A percentile compares a stretch with the other conserved stretches of the same genome.
Evolutionary conservation across 2,329 filamentous ascomycete species (phyloP).

Genomic region (Pestalotiopsis fici): DNA sequence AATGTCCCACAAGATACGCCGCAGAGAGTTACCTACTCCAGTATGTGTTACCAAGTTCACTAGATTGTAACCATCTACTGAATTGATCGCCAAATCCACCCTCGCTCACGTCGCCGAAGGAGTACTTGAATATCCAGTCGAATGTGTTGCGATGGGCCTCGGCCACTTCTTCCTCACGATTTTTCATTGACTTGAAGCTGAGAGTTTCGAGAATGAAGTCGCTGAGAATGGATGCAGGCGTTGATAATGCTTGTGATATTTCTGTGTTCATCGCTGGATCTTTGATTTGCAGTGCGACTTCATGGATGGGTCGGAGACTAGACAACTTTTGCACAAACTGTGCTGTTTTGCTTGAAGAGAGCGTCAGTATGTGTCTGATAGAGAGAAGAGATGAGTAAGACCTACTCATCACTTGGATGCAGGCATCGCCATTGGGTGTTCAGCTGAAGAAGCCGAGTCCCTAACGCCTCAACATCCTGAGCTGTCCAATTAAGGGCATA

Average conservation of each 20-base stretch:
- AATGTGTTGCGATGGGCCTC: conserved; percentile 27
- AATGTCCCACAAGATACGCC: no score
- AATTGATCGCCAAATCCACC: conserved; percentile 19
- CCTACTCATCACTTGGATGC: background rate
- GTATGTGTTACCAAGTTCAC: conserved; percentile 25
- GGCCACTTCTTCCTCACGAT: conserved; percentile 11
- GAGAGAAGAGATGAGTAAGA: background rate
- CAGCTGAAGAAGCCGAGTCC: background rate
- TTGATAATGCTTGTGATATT: background rate
- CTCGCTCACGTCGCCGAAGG: background rate
- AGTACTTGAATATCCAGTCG: conserved; percentile 35
- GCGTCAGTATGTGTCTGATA: background rate
- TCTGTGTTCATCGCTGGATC: background rate
- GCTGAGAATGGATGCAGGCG: background rate
- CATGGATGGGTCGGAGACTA: background rate
- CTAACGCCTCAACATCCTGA: background rate
- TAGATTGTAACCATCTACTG: conserved; percentile 24
- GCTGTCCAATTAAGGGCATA: background rate
- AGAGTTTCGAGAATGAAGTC: conserved; percentile 13
- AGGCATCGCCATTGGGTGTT: background rate
- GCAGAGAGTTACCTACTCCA: conserved; percentile 21
- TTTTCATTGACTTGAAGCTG: conserved; percentile 13
- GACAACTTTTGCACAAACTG: background rate
- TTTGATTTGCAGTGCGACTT: background rate
- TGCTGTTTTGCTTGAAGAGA: background rate